Evolutionary conservation across 1,139 yeast species (phyloP).

Genomic region (Kazachstania sp.): DNA sequence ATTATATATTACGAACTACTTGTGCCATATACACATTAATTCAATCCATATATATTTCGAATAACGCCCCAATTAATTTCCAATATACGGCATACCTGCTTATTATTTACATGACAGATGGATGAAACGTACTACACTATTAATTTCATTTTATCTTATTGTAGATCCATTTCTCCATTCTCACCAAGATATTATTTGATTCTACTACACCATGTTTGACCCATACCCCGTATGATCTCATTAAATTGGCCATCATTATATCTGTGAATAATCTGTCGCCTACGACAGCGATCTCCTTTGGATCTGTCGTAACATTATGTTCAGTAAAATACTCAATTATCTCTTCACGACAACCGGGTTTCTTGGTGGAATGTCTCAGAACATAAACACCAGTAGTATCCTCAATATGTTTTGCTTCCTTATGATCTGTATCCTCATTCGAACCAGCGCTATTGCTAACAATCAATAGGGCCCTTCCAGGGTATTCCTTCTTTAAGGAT

Average conservation of each 20-base stretch:
- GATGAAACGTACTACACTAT: neutral
- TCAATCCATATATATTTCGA: too few species aligned
- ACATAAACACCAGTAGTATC: conserved; percentile 66
- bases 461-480: conserved; percentile 59
- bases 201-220: conserved; percentile 57
- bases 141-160: neutral
- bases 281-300: conserved; percentile 68
- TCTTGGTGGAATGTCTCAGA: conserved; percentile 66
- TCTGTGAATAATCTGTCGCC: conserved; percentile 93
- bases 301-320: conserved; percentile 39
- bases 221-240: conserved; percentile 89
- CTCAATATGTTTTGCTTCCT: conserved; percentile 63
- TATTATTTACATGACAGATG: neutral
- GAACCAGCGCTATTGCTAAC: conserved; percentile 96
- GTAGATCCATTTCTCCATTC: conserved; percentile 21
- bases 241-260: conserved; percentile 84
- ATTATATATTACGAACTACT: too few species aligned
- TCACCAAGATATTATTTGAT: conserved; percentile 16
- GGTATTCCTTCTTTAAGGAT: conserved; percentile 45
- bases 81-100: too few species aligned
- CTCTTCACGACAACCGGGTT: conserved; percentile 81
- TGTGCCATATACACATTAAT: too few species aligned
- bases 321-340: conserved; percentile 49
- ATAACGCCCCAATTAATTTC: too few species aligned
- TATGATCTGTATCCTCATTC: conserved; percentile 52